These are phyloP conservation scores for Globisporangium cederbergense DNA, from an alignment of 352 stramenopile genomes.

Conservation along the genomic window DNA sequence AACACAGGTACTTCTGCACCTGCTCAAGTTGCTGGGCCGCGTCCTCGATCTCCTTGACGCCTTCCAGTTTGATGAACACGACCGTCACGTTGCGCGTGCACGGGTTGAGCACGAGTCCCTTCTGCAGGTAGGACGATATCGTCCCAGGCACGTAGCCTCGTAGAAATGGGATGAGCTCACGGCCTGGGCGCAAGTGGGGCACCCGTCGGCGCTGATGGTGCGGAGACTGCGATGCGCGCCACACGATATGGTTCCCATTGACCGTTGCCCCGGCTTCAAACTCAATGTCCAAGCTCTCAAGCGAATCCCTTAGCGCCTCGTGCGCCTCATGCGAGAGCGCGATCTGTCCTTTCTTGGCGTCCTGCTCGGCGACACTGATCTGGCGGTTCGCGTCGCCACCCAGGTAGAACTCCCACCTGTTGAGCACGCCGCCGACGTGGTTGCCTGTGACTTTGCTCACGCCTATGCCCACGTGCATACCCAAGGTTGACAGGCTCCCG, in stretches of 20 bases:
- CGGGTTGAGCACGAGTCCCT: slow-evolving; percentile 58
- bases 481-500: slow-evolving; percentile 35
- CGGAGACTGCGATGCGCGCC: slow-evolving; percentile 20
- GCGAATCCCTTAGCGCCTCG: slow-evolving; percentile 25
- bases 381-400: slow-evolving; percentile 79
- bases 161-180: slow-evolving; percentile 57
- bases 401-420: slow-evolving; percentile 88
- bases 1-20: slow-evolving; percentile 56
- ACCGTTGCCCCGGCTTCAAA: slow-evolving; percentile 21
- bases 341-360: slow-evolving; percentile 67
- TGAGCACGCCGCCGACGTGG: slow-evolving; percentile 76
- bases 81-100: slow-evolving; percentile 68
- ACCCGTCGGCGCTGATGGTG: slow-evolving; percentile 9
- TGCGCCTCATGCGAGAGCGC: slow-evolving; percentile 63
- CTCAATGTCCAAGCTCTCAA: slow-evolving; percentile 23
- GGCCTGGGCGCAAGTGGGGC: slow-evolving; percentile 16
- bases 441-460: slow-evolving; percentile 71
- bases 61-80: slow-evolving; percentile 68
- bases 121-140: slow-evolving; percentile 66
- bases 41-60: slow-evolving; percentile 43
- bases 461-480: slow-evolving; percentile 84
- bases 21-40: slow-evolving; percentile 38
- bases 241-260: slow-evolving; percentile 52
- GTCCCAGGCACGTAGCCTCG: slow-evolving; percentile 63
- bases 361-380: slow-evolving; percentile 70